Evolutionary conservation across 331 rosid species (phyloP).

Genomic region (Pyracantha coccinea): DNA sequence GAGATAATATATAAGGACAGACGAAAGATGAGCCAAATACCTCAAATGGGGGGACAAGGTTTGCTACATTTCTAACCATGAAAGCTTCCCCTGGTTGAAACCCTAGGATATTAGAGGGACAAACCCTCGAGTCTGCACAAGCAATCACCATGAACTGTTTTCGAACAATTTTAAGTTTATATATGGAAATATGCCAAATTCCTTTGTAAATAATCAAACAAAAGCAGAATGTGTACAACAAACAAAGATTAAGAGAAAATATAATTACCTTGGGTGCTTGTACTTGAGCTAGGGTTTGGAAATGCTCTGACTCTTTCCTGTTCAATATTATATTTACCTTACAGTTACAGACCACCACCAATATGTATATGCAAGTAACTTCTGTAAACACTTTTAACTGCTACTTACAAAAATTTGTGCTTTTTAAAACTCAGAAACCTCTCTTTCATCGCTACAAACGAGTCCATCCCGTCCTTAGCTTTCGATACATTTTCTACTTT

Average conservation of each 20-base stretch:
- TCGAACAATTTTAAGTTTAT: slow-evolving; percentile 45
- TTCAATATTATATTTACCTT: slow-evolving; percentile 13
- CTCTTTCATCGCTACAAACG: slow-evolving; percentile 56
- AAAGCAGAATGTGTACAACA: not conserved
- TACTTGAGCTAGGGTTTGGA: slow-evolving; percentile 58
- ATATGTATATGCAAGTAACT: not conserved
- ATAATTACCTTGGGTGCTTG: slow-evolving; percentile 72
- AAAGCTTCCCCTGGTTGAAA: slow-evolving; percentile 93
- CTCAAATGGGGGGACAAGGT: slow-evolving; percentile 73
- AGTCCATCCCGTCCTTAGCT: slow-evolving; percentile 23
- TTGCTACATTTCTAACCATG: slow-evolving; percentile 76
- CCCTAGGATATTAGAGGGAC: slow-evolving; percentile 87
- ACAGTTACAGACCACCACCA: not conserved
- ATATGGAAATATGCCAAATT: slow-evolving; percentile 1
- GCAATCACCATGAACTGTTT: slow-evolving; percentile 89
- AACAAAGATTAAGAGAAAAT: not conserved
- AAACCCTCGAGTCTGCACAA: slow-evolving; percentile 96
- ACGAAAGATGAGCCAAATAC: slow-evolving; percentile 19
- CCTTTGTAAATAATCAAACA: not conserved
- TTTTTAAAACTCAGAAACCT: slow-evolving; percentile 72
- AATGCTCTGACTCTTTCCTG: slow-evolving; percentile 66
- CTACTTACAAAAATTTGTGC: slow-evolving; percentile 63
- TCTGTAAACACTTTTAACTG: not conserved
- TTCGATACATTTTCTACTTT: slow-evolving; percentile 19
- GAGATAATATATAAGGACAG: not conserved